Conservation (phyloP, 2,329 filamentous ascomycete species). For the Neoscytalidium dimidiatum region DNA sequence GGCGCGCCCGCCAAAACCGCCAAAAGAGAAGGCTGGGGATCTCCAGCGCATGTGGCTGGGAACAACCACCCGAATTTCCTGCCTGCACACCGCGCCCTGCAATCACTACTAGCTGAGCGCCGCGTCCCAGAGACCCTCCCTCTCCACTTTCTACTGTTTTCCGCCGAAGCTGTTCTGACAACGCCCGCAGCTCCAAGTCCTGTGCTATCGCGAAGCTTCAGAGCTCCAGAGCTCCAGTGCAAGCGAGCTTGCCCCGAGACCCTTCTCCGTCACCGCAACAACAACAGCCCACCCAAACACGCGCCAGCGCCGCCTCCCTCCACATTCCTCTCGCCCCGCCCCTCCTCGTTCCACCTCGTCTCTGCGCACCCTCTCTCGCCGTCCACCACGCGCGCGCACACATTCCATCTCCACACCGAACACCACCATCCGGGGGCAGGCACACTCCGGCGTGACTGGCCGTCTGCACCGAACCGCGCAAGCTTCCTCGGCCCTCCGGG, state of each 20-base stretch:
- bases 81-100: constrained; percentile 9
- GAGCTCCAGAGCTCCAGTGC: background rate
- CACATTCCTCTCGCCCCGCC: background rate
- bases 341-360: background rate
- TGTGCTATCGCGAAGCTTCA: background rate
- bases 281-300: background rate
- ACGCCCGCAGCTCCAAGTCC: background rate
- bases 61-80: constrained; percentile 17
- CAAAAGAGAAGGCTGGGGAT: constrained; percentile 4
- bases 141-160: constrained; percentile 17
- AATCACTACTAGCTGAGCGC: constrained; percentile 14
- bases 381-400: background rate
- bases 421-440: background rate
- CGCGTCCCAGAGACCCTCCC: background rate
- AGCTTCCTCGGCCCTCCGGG: constrained; percentile 42
- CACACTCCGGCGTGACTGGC: background rate
- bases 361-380: no score
- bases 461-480: background rate
- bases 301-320: background rate
- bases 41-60: constrained; percentile 7
- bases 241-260: background rate
- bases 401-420: background rate
- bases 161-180: background rate
- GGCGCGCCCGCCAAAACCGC: background rate
- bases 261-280: background rate